Base-by-base conservation (phyloP, 1,284 basidiomycete species). In the Ganoderma lingzhi region DNA sequence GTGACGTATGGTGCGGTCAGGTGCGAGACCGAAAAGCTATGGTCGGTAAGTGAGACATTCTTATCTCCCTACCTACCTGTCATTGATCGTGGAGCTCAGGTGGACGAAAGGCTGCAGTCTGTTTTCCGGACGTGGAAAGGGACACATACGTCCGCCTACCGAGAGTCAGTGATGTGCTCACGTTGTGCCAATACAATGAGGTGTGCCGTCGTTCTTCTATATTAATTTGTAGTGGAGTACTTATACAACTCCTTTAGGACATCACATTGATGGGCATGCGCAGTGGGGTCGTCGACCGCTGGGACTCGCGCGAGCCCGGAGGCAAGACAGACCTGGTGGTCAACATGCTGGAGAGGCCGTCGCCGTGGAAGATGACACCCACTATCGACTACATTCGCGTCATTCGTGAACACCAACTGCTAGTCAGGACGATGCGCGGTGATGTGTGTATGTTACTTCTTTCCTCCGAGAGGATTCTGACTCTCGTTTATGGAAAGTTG, bases 371-470 rank as follows among this genome's bases (percentile, higher is more conserved):
- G 17, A 74, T 76, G 51, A 56, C 53, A 64, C 66, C 72, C 10
- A 62, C 72, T 2, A 63, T 73, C 19, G 70, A 73, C 44, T 62
- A 73, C 42, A 35, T 94, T 15, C 82, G 83, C 44, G 75, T 84
- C 17, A 73, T 91, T 2, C 80, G 81, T 28, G 86, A 87, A 8
- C 82, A 84, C 71, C 84, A 87, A 70, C 78, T 94, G 12, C 77
- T 94, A 0, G 83, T 85, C 0, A 85, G 86, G 74, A 86, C 87
- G 37, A 85, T 91, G 68, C 82, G 89, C 65, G 92, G 92, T 17
- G 78, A 85, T 35, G 92, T 92, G 71, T 72, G 86, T 81, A 30
- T 35, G 10, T n/a, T 39, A 3, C 39, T 35, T 62, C 71, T 68
- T 39, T 39, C n/a, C 2, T 44, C 35, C 14, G 30, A 10, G 15